These are phyloP conservation scores for Cardamine chenopodiifolia DNA, from an alignment of 345 rosid species.

Conservation along the genomic window DNA sequence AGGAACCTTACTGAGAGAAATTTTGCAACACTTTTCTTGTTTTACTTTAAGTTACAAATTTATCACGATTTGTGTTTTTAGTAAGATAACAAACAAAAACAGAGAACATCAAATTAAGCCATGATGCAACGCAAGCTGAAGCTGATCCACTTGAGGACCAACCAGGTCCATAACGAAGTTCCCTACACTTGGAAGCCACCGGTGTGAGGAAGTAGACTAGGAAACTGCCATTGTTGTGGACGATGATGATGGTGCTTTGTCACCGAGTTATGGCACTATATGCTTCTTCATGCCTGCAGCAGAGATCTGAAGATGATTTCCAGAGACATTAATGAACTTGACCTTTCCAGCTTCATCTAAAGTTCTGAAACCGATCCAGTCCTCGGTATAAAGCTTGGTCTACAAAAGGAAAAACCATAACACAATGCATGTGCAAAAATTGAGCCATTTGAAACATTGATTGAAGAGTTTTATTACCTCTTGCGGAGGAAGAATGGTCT, in stretches of 20 bases:
- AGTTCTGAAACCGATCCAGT: constrained; percentile 76
- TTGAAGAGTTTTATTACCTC: constrained; percentile 45
- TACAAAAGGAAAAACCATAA: constrained; percentile 34
- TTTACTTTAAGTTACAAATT: constrained; percentile 7
- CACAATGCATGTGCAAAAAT: background rate
- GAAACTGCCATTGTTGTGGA: constrained; percentile 14
- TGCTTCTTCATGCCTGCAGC: constrained; percentile 60
- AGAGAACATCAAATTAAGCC: constrained; percentile 21
- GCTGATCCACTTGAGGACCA: constrained; percentile 38
- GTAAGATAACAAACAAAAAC: constrained; percentile 24
- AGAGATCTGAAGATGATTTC: constrained; percentile 65
- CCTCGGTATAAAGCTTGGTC: constrained; percentile 64
- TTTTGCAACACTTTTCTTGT: constrained; percentile 15
- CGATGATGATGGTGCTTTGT: constrained; percentile 42
- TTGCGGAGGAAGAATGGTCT: constrained; percentile 60
- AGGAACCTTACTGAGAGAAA: constrained; percentile 12
- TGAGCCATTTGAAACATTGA: constrained; percentile 16
- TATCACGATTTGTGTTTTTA: constrained; percentile 5
- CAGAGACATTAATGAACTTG: constrained; percentile 57
- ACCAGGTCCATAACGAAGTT: constrained; percentile 41
- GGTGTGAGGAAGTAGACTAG: constrained; percentile 30
- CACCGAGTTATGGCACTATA: constrained; percentile 61
- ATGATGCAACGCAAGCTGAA: constrained; percentile 36
- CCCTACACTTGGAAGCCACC: constrained; percentile 45
- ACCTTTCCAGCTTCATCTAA: constrained; percentile 76